phyloP scores from a whole-genome alignment of 78 protist species.

The Bodo saltans region DNA sequence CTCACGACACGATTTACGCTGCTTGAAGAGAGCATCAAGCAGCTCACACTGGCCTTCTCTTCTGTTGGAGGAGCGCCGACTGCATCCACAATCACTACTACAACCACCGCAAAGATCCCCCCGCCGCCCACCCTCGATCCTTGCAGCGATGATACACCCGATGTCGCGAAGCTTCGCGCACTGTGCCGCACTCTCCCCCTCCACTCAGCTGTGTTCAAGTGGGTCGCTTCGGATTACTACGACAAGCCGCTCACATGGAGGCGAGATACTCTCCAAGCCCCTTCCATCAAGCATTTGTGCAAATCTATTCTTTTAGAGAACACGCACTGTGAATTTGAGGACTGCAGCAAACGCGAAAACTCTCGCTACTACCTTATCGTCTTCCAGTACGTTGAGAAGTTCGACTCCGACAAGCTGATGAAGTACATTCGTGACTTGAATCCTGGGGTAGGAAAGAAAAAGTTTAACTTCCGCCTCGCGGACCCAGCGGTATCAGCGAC shows the following conservation, averaged over 20 bases:
- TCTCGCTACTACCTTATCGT: not conserved
- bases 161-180: not conserved
- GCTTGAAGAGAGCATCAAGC: too few relatives aligned
- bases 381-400: not conserved
- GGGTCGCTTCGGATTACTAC: not conserved
- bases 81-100: too few relatives aligned
- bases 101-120: too few relatives aligned
- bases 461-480: slow-evolving; percentile 15
- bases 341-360: not conserved
- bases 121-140: too few relatives aligned
- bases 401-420: not conserved
- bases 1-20: too few relatives aligned
- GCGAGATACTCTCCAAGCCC: not conserved
- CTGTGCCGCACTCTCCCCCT: not conserved
- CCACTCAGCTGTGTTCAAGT: not conserved
- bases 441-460: not conserved
- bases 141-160: not conserved
- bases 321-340: not conserved
- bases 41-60: too few relatives aligned
- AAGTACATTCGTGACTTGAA: not conserved
- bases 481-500: not conserved
- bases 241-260: not conserved
- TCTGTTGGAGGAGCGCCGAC: too few relatives aligned
- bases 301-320: slow-evolving; percentile 15
- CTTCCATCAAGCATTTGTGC: not conserved